Conservation (phyloP, 176 grass and related monocot genomes). For the Elaeis guineensis region DNA sequence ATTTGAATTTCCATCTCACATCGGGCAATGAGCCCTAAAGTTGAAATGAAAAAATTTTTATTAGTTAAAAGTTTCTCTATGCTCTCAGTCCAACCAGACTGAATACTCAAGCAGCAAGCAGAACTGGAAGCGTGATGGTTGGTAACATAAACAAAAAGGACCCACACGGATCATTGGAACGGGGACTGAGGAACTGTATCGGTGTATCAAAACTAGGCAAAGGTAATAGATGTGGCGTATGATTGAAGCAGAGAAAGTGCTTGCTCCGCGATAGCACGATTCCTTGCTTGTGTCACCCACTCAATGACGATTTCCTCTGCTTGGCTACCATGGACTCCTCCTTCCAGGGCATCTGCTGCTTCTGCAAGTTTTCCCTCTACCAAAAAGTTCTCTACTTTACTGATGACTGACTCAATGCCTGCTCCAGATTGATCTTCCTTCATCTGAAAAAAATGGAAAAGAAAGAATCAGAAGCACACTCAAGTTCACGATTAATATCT, state of each 20-base stretch:
- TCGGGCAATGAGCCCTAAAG: too few species aligned
- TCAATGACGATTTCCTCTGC: conserved; percentile 52
- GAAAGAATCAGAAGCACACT: neutral
- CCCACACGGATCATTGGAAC: too few species aligned
- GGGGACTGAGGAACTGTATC: neutral
- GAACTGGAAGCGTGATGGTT: too few species aligned
- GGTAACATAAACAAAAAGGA: too few species aligned
- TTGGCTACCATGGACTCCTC: conserved; percentile 64
- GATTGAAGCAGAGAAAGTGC: conserved; percentile 84
- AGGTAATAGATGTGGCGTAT: conserved; percentile 59
- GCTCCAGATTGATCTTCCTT: conserved; percentile 65
- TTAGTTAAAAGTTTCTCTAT: too few species aligned
- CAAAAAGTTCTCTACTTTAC: conserved; percentile 60
- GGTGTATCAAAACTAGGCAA: conserved; percentile 26
- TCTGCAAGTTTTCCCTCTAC: conserved; percentile 62
- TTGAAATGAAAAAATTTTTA: too few species aligned
- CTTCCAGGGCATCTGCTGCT: conserved; percentile 61
- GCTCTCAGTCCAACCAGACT: too few species aligned
- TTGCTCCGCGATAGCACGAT: conserved; percentile 76
- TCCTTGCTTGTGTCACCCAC: conserved; percentile 69
- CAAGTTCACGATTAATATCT: too few species aligned
- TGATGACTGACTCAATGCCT: conserved; percentile 71
- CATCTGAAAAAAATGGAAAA: conserved; percentile 51
- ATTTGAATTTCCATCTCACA: too few species aligned
- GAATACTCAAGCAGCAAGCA: too few species aligned